These are phyloP conservation scores for Corymbia calophylla DNA, from an alignment of 441 rosid species.

Conservation along the genomic window DNA sequence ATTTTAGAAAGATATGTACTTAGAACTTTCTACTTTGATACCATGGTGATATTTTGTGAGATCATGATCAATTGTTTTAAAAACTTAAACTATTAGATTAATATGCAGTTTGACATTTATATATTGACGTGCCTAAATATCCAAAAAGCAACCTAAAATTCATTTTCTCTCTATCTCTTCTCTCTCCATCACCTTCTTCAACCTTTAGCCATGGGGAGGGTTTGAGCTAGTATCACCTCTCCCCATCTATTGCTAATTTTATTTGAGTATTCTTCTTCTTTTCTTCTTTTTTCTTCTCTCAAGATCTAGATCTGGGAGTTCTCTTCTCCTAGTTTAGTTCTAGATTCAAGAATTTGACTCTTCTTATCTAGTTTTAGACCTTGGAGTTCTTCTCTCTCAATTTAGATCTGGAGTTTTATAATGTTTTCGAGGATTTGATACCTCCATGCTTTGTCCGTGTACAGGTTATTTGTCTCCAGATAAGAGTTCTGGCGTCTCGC, in stretches of 20 bases:
- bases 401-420: neutral
- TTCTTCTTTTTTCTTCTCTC: neutral
- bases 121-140: neutral
- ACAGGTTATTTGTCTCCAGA: neutral
- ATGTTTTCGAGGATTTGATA: no score
- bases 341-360: neutral
- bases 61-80: fast-evolving
- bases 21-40: neutral
- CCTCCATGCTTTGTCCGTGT: neutral
- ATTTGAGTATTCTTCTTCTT: neutral
- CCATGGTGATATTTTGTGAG: neutral
- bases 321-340: neutral
- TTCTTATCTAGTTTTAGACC: neutral
- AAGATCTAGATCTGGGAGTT: neutral
- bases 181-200: neutral
- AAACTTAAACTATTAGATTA: neutral
- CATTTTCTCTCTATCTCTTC: neutral
- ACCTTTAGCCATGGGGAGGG: neutral
- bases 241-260: neutral
- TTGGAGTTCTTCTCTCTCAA: neutral
- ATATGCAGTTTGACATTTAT: neutral
- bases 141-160: no score
- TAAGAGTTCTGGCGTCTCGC: fast-evolving
- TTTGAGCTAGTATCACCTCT: neutral
- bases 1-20: no score